These are phyloP conservation scores for Wickerhamiella cacticola DNA, from an alignment of 805 yeast species.

Conservation along the genomic window DNA sequence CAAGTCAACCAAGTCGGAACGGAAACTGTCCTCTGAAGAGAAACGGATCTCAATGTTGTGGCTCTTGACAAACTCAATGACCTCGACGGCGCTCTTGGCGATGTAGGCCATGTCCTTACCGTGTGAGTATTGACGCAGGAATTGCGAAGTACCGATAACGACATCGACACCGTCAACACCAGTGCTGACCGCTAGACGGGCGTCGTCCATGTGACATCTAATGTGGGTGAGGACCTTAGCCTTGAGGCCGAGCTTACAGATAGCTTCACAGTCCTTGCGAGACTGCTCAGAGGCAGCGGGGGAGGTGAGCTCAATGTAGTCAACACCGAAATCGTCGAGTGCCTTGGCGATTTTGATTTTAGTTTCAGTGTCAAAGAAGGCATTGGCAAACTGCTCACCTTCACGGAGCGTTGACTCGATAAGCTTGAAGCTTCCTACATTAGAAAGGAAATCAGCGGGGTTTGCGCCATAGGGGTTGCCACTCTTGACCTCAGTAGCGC, in stretches of 20 bases:
- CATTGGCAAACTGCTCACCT: conserved; percentile 96
- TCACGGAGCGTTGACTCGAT: conserved; percentile 94
- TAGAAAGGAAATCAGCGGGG: conserved; percentile 83
- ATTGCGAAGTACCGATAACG: conserved; percentile 94
- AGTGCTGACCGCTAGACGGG: conserved; percentile 90
- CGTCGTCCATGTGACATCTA: conserved; percentile 98
- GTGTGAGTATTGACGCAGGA: conserved; percentile 85
- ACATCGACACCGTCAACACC: conserved; percentile 99
- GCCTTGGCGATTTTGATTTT: conserved; percentile 96
- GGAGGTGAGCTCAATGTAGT: conserved; percentile 92
- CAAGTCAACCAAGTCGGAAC: conserved; percentile 90
- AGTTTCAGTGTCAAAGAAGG: conserved; percentile 87
- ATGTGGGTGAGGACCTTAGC: conserved; percentile 94
- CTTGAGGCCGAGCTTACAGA: conserved; percentile 90
- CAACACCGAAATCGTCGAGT: conserved; percentile 94
- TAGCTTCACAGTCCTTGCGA: conserved; percentile 89
- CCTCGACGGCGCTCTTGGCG: conserved; percentile 91
- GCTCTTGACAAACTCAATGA: conserved; percentile 90
- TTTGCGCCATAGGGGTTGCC: conserved; percentile 88
- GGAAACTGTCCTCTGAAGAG: conserved; percentile 93
- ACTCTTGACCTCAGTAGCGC: conserved; percentile 19
- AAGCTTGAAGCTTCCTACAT: conserved; percentile 76
- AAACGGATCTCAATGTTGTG: conserved; percentile 95
- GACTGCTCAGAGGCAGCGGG: conserved; percentile 97
- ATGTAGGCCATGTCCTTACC: conserved; percentile 98